A percentile compares a stretch with the other conserved stretches of the same genome.
Conservation (phyloP, 306 rosid species). For the Cucurbita argyrosperma region DNA sequence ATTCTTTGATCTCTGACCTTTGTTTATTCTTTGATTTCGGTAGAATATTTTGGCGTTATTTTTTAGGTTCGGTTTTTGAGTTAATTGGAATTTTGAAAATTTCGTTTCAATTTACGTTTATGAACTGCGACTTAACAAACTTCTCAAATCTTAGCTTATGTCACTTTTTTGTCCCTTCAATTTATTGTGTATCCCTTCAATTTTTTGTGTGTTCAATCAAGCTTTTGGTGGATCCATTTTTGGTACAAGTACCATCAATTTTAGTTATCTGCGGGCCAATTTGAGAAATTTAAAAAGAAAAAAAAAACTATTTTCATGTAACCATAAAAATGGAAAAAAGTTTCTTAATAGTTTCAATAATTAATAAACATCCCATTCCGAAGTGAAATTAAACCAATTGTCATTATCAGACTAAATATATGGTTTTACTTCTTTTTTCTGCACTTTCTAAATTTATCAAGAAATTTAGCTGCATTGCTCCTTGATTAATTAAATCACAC, state of each 20-base stretch:
- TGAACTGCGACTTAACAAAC: background rate
- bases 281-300: background rate
- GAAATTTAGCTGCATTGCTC: background rate
- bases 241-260: background rate
- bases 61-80: background rate
- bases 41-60: slow-evolving; percentile 49
- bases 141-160: background rate
- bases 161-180: background rate
- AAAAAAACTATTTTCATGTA: background rate
- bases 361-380: background rate
- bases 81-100: background rate
- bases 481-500: background rate
- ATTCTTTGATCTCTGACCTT: background rate
- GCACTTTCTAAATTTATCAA: background rate
- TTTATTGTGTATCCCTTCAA: background rate
- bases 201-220: background rate
- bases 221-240: background rate
- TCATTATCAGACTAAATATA: background rate
- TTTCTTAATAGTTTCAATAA: background rate
- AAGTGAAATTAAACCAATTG: background rate
- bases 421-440: background rate
- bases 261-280: background rate
- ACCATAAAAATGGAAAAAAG: background rate
- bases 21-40: slow-evolving; percentile 18
- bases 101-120: background rate